These are phyloP conservation scores for Arthroderma sp. DNA, from an alignment of 2,329 filamentous ascomycete genomes.

Conservation along the genomic window DNA sequence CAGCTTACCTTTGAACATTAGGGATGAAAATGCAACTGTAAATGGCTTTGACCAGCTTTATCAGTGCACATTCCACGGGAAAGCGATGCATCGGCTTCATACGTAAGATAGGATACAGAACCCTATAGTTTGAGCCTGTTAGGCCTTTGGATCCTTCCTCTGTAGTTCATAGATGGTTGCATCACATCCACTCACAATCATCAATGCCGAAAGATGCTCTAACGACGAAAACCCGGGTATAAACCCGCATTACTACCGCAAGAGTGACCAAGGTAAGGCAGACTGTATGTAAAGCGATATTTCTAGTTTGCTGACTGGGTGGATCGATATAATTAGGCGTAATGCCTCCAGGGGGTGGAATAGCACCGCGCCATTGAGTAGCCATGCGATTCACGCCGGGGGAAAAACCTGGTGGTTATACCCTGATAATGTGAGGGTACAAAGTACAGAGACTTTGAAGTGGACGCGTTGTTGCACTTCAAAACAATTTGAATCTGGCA, in stretches of 20 bases:
- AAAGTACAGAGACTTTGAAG: too few species aligned
- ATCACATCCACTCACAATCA: constrained; percentile 1
- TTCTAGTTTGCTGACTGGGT: not conserved
- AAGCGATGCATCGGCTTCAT: not conserved
- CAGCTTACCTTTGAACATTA: constrained; percentile 3
- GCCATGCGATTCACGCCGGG: not conserved
- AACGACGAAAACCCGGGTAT: constrained; percentile 1
- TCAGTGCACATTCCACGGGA: not conserved
- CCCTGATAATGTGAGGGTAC: too few species aligned
- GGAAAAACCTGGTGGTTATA: too few species aligned
- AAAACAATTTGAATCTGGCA: too few species aligned
- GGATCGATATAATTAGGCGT: constrained; percentile 2
- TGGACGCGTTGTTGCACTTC: too few species aligned
- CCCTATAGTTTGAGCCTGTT: not conserved
- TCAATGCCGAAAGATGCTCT: not conserved
- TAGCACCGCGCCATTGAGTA: constrained; percentile 2
- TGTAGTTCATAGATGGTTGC: not conserved
- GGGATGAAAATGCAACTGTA: not conserved
- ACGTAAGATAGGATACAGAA: constrained; percentile 1
- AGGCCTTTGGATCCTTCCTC: not conserved
- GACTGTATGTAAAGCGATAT: constrained; percentile 3
- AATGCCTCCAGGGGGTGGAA: constrained; percentile 1
- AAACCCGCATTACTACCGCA: constrained; percentile 1
- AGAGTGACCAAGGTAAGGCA: constrained; percentile 1
- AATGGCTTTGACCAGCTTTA: not conserved